These are phyloP conservation scores for Terfezia boudieri DNA, from an alignment of 495 filamentous ascomycete species.

Conservation along the genomic window DNA sequence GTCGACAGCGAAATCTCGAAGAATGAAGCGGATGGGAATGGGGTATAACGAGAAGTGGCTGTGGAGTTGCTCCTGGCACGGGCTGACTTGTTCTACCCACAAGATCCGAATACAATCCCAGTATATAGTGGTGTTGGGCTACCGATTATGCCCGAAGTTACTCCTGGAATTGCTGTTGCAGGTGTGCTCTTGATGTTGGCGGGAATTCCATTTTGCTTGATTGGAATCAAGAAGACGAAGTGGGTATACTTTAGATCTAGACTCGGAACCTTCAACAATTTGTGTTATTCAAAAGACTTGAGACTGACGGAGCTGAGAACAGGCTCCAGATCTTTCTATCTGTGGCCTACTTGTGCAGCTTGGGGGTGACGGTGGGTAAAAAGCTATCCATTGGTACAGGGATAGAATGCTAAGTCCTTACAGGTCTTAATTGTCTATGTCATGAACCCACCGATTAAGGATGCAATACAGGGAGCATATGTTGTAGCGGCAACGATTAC, in stretches of 20 bases:
- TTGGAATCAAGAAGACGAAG: conserved; percentile 72
- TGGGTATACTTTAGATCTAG: conserved; percentile 9
- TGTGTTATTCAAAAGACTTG: too few species aligned
- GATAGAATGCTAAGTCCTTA: conserved; percentile 16
- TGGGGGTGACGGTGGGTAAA: conserved; percentile 39
- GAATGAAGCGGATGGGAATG: too few species aligned
- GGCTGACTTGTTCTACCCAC: not conserved
- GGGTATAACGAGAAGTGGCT: too few species aligned
- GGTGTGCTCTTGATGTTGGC: conserved; percentile 53
- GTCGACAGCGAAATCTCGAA: too few species aligned
- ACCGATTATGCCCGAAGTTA: conserved; percentile 51
- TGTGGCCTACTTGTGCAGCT: conserved; percentile 43
- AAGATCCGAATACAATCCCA: not conserved
- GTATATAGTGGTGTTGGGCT: conserved; percentile 21
- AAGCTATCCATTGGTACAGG: not conserved
- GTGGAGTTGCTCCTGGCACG: too few species aligned
- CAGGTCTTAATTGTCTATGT: conserved; percentile 63
- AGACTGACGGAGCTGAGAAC: not conserved
- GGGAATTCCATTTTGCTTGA: conserved; percentile 44
- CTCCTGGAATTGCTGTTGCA: conserved; percentile 56
- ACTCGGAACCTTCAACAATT: too few species aligned
- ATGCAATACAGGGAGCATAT: conserved; percentile 70
- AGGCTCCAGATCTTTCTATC: conserved; percentile 64
- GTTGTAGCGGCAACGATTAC: conserved; percentile 59
- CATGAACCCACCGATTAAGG: conserved; percentile 54